Evolutionary conservation across 768 basidiomycete species (phyloP).

Genomic region (Asterophora parasitica): DNA sequence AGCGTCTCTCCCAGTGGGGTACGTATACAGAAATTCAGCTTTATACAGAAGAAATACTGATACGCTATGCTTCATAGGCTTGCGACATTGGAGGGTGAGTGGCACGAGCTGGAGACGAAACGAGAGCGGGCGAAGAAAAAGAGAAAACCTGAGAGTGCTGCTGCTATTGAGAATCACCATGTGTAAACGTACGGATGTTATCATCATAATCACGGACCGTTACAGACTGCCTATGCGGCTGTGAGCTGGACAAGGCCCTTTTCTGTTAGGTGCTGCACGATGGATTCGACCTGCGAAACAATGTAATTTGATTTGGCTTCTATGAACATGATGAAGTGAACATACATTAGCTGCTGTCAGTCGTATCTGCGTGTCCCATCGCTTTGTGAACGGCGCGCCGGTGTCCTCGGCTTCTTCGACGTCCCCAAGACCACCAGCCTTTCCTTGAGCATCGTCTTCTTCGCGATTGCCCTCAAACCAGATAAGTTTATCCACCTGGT

Average conservation of each 20-base stretch:
- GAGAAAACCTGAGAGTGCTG: slow-evolving; percentile 55
- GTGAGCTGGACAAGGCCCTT: slow-evolving; percentile 56
- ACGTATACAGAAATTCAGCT: slow-evolving; percentile 26
- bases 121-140: slow-evolving; percentile 81
- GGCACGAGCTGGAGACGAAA: slow-evolving; percentile 98
- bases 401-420: slow-evolving; percentile 86
- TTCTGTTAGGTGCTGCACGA: slow-evolving; percentile 77
- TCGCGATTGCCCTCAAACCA: slow-evolving; percentile 87
- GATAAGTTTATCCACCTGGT: slow-evolving; percentile 92
- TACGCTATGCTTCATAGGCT: slow-evolving; percentile 41
- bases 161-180: slow-evolving; percentile 20
- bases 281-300: slow-evolving; percentile 64
- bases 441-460: slow-evolving; percentile 90
- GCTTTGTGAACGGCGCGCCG: slow-evolving; percentile 84
- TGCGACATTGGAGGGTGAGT: slow-evolving; percentile 83
- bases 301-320: neutral
- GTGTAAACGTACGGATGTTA: slow-evolving; percentile 25
- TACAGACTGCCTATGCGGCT: slow-evolving; percentile 16
- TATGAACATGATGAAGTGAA: slow-evolving; percentile 1
- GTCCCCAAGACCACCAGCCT: slow-evolving; percentile 90
- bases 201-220: slow-evolving; percentile 20
- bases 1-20: slow-evolving; percentile 77
- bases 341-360: slow-evolving; percentile 82
- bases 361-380: slow-evolving; percentile 94
- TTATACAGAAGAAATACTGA: slow-evolving; percentile 5